Conservation (phyloP, 306 rosid genomes). For the Malus orientalis region DNA sequence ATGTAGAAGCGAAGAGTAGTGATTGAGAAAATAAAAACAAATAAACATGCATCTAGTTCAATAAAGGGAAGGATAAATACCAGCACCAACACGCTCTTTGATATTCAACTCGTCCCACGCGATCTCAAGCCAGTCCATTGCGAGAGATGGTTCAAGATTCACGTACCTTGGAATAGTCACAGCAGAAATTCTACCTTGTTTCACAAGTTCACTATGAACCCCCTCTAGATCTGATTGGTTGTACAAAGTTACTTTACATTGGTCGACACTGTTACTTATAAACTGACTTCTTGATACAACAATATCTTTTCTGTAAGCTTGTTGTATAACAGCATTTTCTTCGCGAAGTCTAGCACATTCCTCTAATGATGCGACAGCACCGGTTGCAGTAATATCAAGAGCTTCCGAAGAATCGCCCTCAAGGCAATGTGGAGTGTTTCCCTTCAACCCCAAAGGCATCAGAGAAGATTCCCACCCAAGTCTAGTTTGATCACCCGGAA, state of each 20-base stretch:
- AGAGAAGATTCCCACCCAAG: constrained; percentile 31
- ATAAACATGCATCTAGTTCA: background rate
- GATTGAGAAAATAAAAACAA: background rate
- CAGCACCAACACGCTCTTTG: constrained; percentile 94
- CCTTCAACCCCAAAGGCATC: constrained; percentile 36
- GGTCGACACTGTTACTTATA: constrained; percentile 28
- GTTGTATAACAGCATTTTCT: constrained; percentile 29
- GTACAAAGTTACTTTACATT: constrained; percentile 27
- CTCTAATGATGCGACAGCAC: constrained; percentile 22
- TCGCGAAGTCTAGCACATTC: constrained; percentile 19
- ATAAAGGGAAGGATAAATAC: constrained; percentile 31
- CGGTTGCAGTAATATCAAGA: constrained; percentile 29
- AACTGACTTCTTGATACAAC: constrained; percentile 36
- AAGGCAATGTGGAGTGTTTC: constrained; percentile 28
- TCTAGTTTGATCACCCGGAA: constrained; percentile 40
- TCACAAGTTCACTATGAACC: constrained; percentile 33
- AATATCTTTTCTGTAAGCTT: constrained; percentile 28
- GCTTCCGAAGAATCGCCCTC: constrained; percentile 36
- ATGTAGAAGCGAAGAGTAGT: background rate
- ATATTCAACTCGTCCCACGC: constrained; percentile 85
- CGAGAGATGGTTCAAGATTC: constrained; percentile 86
- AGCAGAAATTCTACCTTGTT: constrained; percentile 29
- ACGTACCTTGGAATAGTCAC: constrained; percentile 52
- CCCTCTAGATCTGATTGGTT: constrained; percentile 34
- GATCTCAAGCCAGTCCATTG: constrained; percentile 99